Evolutionary conservation across 805 yeast genomes (phyloP).

Genomic region (Yarrowia hollandica): DNA sequence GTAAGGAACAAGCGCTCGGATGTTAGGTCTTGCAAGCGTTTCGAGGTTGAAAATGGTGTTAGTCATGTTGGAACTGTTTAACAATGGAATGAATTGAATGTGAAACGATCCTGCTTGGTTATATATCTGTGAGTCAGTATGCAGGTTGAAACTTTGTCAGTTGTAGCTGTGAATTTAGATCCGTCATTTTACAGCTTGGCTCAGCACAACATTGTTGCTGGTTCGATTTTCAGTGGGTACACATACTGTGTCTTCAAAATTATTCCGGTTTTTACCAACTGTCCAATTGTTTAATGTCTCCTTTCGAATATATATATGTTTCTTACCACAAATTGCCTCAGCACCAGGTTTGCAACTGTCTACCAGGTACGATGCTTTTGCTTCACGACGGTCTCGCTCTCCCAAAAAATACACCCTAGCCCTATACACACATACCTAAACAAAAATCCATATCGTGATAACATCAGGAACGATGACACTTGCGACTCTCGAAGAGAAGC

Average conservation of each 20-base stretch:
- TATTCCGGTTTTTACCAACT: too few species aligned
- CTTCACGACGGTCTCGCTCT: too few species aligned
- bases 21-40: conserved; percentile 79
- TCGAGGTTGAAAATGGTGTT: conserved; percentile 53
- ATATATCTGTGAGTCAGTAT: conserved; percentile 23
- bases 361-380: too few species aligned
- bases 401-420: background rate
- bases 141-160: conserved; percentile 13
- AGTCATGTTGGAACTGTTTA: background rate
- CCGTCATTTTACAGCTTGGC: background rate
- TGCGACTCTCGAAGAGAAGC: conserved; percentile 28
- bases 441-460: conserved; percentile 8
- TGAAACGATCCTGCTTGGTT: background rate
- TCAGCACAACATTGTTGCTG: background rate
- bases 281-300: too few species aligned
- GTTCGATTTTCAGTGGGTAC: background rate
- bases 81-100: background rate
- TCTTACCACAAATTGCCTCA: too few species aligned
- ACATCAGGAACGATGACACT: background rate
- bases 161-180: background rate
- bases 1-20: conserved; percentile 80
- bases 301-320: too few species aligned
- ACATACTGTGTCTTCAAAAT: background rate
- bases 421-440: conserved; percentile 16
- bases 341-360: too few species aligned